Evolutionary conservation across 1,139 yeast genomes (phyloP).

Genomic region (Candida mesenterica): DNA sequence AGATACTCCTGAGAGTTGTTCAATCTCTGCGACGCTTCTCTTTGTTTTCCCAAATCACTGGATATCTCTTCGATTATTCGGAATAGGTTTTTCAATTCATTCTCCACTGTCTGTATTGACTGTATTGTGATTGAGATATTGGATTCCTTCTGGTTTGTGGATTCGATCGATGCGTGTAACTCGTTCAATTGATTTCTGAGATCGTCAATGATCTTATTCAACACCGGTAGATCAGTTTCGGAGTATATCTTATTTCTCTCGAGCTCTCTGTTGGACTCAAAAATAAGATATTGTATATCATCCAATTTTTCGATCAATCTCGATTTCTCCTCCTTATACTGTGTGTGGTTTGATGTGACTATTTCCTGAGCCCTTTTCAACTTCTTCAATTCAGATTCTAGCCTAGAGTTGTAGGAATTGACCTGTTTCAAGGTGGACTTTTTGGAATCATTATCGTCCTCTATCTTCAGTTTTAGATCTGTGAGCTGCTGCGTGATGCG

Average conservation of each 20-base stretch:
- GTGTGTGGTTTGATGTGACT: slow-evolving; percentile 62
- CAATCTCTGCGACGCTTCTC: slow-evolving; percentile 39
- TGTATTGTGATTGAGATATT: slow-evolving; percentile 57
- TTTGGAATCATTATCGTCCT: slow-evolving; percentile 20
- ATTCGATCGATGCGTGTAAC: slow-evolving; percentile 30
- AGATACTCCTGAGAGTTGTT: slow-evolving; percentile 44
- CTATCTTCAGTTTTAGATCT: slow-evolving; percentile 32
- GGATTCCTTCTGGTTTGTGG: slow-evolving; percentile 48
- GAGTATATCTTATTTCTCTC: slow-evolving; percentile 61
- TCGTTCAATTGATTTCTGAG: slow-evolving; percentile 47
- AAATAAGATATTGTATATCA: slow-evolving; percentile 51
- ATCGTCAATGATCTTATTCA: slow-evolving; percentile 56
- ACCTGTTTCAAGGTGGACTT: slow-evolving; percentile 45
- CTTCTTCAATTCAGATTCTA: slow-evolving; percentile 63
- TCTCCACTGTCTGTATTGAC: slow-evolving; percentile 55
- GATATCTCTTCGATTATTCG: slow-evolving; percentile 59
- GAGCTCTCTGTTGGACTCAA: slow-evolving; percentile 57
- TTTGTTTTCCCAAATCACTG: slow-evolving; percentile 49
- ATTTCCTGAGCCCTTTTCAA: slow-evolving; percentile 65
- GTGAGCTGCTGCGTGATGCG: slow-evolving; percentile 43
- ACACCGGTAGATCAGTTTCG: slow-evolving; percentile 58
- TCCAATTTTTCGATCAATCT: slow-evolving; percentile 55
- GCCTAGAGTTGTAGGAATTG: slow-evolving; percentile 53
- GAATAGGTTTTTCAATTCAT: slow-evolving; percentile 51
- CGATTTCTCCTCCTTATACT: slow-evolving; percentile 62